Conservation (phyloP, 768 basidiomycete species). For the Termitomyces sp. region DNA sequence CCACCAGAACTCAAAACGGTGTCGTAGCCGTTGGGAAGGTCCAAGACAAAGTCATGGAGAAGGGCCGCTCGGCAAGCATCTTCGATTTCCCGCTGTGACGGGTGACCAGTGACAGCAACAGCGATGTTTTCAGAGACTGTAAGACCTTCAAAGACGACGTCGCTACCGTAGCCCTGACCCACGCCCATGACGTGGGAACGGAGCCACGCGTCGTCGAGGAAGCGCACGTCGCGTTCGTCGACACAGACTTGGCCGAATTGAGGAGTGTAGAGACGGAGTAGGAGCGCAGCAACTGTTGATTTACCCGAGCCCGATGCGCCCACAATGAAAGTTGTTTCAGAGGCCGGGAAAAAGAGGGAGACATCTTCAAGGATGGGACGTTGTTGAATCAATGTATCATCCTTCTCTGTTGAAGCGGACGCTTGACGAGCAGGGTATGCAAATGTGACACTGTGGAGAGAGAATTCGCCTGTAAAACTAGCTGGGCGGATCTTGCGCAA, state of each 20-base stretch:
- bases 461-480: slow-evolving; percentile 70
- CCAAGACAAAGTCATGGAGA: slow-evolving; percentile 82
- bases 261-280: slow-evolving; percentile 77
- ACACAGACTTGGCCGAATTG: slow-evolving; percentile 63
- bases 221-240: slow-evolving; percentile 79
- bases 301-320: slow-evolving; percentile 92
- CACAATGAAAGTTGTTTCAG: slow-evolving; percentile 88
- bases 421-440: slow-evolving; percentile 70
- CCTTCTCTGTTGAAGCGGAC: neutral
- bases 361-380: slow-evolving; percentile 61
- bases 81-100: slow-evolving; percentile 66
- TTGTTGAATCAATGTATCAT: slow-evolving; percentile 46
- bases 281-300: slow-evolving; percentile 80
- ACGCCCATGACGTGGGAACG: slow-evolving; percentile 71
- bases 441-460: slow-evolving; percentile 73
- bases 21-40: slow-evolving; percentile 87
- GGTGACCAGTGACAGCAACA: slow-evolving; percentile 58
- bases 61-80: slow-evolving; percentile 82
- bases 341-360: slow-evolving; percentile 65
- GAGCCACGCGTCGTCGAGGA: slow-evolving; percentile 71
- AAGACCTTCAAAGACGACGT: slow-evolving; percentile 75
- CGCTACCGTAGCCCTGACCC: slow-evolving; percentile 56
- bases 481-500: slow-evolving; percentile 66
- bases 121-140: slow-evolving; percentile 85
- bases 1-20: slow-evolving; percentile 70